Evolutionary conservation across 2,329 filamentous ascomycete species (phyloP), one percentile per base, ranked within the genome.

Genomic region (Fusarium napiforme): DNA sequence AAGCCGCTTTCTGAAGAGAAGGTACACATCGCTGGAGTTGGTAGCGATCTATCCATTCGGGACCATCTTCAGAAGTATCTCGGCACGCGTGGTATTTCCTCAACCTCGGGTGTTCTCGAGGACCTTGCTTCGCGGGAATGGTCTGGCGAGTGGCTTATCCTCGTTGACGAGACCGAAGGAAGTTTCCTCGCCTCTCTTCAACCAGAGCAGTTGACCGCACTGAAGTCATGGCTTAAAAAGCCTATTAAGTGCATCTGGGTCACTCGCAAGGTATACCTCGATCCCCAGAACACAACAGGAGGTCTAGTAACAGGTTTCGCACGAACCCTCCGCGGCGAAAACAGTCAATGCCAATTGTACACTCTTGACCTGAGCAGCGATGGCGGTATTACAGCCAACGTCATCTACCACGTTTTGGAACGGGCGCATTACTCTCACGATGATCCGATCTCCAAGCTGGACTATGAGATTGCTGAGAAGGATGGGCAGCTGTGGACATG

Each of bases 401-500:
- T 75, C 53, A 59, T 76, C 43, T 59, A 67, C 19, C 74, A 72
- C 26, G 72, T 64, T 28, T 59, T 76, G 61, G 74, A 76, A 26
- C 60, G 74, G 4, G 58, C 62, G 1, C 69, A 76, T n/a, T 73
- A 73, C 61, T 73, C 74, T 2, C 72, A 76, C 12, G 59, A 56
- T 9, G 74, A 76, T 34, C 72, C 74, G 11, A 76, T 76, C 21
- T 76, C 74, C 14, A 75, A 47, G 14, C 8, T 76, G 49, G 74
- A 76, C 50, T 76, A 76, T 8, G 74, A 76, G 37, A 70, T 76
- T 39, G 74, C 74, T 30, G 74, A 76, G 55, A 76, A 71, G 21
- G 72, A 76, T 4, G 74, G 74, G 1, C 72, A 76, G 61, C 74
- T 76, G 23, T 76, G 74, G 74, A 75, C 74, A 15, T 76, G 74